Base-by-base conservation (phyloP, 1,284 basidiomycete genomes). In the Apiotrichum veenhuisii region DNA sequence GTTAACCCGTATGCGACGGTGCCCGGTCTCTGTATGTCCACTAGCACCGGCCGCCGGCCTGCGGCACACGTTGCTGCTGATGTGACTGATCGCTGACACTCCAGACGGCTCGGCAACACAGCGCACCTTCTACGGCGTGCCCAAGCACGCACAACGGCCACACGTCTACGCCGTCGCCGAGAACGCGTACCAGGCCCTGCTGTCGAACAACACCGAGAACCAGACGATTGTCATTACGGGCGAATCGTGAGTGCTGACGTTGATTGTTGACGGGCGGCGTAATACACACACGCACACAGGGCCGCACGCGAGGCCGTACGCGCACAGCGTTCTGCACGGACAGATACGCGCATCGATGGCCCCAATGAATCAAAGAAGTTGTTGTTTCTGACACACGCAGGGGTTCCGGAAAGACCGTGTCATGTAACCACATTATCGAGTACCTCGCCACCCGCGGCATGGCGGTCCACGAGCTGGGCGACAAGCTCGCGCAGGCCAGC, bases 141-240 rank as follows among this genome's bases (percentile, higher is more conserved):
- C 47, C 0, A 51, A 57, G 27, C 56, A 55, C 25, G 44, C 47
- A 14, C 51, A 58, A 33, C 56, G 51, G n/a, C 56, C 60, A 18
- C 60, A 62, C 33, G 57, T 62, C 7, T 62, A 58, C 27, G 60
- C 54, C 3, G 55, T 58, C 5, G 56, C 53, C 18, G 59, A 61
- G 37, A 57, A 55, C 26, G 60, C 60, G 33, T 58, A 62, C 45
- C 51, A 54, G 26, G 50, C 57, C 18, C 52, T 62, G 17, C 42
- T 56, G 8, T 27, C 44, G 2, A 45, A 33, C 41, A 55, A 52
- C 34, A 40, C 36, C 20, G 49, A 27, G 41, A 52, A 62, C 42
- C 60, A 62, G 50, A 58, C 60, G 1, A 58, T 62, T 48, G 60
- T 62, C 36, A 62, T 62, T 46, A 62, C 60, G 1, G 60, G 60